These are phyloP conservation scores for Coniella lustricola DNA, from an alignment of 2,329 filamentous ascomycete species.

Conservation along the genomic window DNA sequence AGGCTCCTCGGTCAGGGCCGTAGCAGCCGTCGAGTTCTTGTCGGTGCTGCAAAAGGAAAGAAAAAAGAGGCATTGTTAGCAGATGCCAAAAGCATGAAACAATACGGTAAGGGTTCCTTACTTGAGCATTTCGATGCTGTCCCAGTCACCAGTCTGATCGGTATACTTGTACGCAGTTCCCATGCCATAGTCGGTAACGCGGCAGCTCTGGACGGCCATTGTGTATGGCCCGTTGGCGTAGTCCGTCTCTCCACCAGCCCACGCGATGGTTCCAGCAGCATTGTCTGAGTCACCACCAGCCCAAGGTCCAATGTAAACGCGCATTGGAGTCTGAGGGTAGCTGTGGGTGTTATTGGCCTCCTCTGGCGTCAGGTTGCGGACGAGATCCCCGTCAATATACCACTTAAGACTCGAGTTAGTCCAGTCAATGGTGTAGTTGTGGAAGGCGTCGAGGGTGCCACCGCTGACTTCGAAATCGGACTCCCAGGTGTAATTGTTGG, in stretches of 20 bases:
- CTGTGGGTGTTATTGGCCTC: conserved; percentile 55
- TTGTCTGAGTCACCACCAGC: conserved; percentile 52
- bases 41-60: conserved; percentile 31
- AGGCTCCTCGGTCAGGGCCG: conserved; percentile 35
- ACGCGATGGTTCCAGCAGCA: conserved; percentile 52
- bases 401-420: conserved; percentile 59
- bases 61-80: background rate
- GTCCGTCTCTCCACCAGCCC: conserved; percentile 64
- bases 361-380: conserved; percentile 55
- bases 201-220: conserved; percentile 62
- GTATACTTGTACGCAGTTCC: conserved; percentile 60
- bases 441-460: conserved; percentile 52
- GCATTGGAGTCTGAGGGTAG: conserved; percentile 74
- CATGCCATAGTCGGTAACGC: conserved; percentile 50
- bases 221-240: conserved; percentile 60
- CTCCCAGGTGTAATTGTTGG: conserved; percentile 55
- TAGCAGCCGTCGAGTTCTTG: conserved; percentile 45
- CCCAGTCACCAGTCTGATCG: conserved; percentile 53
- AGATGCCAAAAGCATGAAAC: too few relatives aligned
- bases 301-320: conserved; percentile 61
- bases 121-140: conserved; percentile 54
- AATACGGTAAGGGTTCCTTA: conserved; percentile 30
- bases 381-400: conserved; percentile 60
- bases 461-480: conserved; percentile 48
- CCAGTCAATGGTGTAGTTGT: conserved; percentile 75